Conservation (phyloP, 257 asterid genomes). For the Solanum corneliomulleri region DNA sequence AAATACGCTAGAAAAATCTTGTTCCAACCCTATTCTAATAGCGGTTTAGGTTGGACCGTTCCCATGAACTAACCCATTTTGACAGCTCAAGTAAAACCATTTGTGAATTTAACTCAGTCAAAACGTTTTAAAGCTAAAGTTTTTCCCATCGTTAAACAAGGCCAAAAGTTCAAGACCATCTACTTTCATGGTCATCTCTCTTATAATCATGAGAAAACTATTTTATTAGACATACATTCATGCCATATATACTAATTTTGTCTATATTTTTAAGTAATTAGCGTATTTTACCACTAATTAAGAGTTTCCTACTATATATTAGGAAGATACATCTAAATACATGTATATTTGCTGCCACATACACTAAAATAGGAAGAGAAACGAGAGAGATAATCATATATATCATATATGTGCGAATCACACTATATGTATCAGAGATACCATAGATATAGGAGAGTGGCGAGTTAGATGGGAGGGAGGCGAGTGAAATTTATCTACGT, state of each 20-base stretch:
- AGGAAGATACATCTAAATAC: neutral
- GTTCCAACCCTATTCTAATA: too few species aligned
- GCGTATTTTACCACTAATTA: neutral
- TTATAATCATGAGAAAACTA: neutral
- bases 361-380: neutral
- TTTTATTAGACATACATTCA: too few species aligned
- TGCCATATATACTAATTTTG: neutral
- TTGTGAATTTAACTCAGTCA: too few species aligned
- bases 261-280: too few species aligned
- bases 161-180: neutral
- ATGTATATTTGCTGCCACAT: neutral
- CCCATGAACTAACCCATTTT: too few species aligned
- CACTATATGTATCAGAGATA: neutral
- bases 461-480: too few species aligned
- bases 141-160: neutral
- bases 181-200: neutral
- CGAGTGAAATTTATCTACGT: too few species aligned
- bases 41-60: too few species aligned
- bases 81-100: neutral
- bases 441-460: neutral
- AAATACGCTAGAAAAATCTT: too few species aligned
- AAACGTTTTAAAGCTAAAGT: neutral
- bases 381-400: rapidly evolving
- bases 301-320: neutral
- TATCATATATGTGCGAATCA: too few species aligned